These are phyloP conservation scores for Mycena vitilis DNA, from an alignment of 768 basidiomycete species.

Conservation along the genomic window DNA sequence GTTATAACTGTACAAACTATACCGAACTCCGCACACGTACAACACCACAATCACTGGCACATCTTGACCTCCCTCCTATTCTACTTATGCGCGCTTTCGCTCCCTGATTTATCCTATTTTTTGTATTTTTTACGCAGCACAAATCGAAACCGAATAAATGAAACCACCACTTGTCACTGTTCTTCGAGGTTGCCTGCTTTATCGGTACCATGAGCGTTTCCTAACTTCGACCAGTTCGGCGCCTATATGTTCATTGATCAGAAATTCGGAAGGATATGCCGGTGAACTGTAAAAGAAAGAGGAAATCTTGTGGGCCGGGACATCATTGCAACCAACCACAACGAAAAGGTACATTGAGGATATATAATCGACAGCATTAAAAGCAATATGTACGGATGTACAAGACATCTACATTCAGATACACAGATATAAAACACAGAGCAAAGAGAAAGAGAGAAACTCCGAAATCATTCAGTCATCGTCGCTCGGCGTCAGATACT, in stretches of 20 bases:
- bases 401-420: conserved; percentile 31
- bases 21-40: not conserved
- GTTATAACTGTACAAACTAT: conserved; percentile 20
- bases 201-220: no score
- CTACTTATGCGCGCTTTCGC: conserved; percentile 12
- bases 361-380: conserved; percentile 13
- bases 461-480: conserved; percentile 60
- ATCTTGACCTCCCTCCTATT: not conserved
- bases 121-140: conserved; percentile 15
- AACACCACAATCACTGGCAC: not conserved
- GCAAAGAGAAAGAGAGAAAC: not conserved
- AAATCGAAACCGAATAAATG: not conserved
- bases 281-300: no score
- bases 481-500: conserved; percentile 80
- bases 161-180: not conserved
- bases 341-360: no score
- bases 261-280: no score
- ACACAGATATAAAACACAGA: conserved; percentile 18
- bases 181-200: no score
- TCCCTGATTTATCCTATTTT: conserved; percentile 18
- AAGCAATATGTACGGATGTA: conserved; percentile 26
- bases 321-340: no score
- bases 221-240: no score
- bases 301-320: no score
- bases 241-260: no score